A percentile compares a stretch with the other conserved stretches of the same genome.
These are phyloP conservation scores for Pilobolus umbonatus DNA, from an alignment of 192 early-diverging fungal species.

Conservation along the genomic window DNA sequence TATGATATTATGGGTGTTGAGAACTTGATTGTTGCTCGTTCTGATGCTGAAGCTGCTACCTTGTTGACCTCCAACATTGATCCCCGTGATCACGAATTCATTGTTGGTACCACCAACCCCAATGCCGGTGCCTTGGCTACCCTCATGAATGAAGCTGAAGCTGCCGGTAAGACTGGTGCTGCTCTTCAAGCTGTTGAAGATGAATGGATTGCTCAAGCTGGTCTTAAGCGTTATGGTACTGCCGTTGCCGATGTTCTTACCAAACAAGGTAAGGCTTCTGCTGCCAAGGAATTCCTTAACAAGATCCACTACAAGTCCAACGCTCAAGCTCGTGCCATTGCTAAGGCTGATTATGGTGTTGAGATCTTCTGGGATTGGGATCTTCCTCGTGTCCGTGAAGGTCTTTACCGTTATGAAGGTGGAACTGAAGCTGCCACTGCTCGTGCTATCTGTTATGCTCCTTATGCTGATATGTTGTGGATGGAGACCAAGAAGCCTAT, in stretches of 20 bases:
- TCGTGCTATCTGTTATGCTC: constrained; percentile 79
- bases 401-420: constrained; percentile 96
- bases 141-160: constrained; percentile 78
- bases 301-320: constrained; percentile 69
- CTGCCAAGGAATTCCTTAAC: constrained; percentile 37
- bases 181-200: constrained; percentile 84
- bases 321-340: constrained; percentile 74
- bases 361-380: constrained; percentile 89
- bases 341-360: constrained; percentile 65
- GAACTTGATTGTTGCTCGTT: constrained; percentile 89
- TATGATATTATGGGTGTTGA: constrained; percentile 98
- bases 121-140: constrained; percentile 60
- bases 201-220: constrained; percentile 78
- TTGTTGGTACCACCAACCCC: constrained; percentile 88
- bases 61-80: constrained; percentile 97
- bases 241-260: constrained; percentile 78
- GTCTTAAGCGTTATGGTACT: constrained; percentile 78
- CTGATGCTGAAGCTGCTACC: constrained; percentile 96
- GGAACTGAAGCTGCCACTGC: constrained; percentile 89
- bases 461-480: constrained; percentile 91
- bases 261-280: constrained; percentile 55
- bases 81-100: constrained; percentile 92
- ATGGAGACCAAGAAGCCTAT: constrained; percentile 99
- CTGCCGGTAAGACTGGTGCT: constrained; percentile 63
- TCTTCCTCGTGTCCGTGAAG: constrained; percentile 85